Conservation (phyloP, 1,139 yeast species). For the Geotrichum macrosporum region DNA sequence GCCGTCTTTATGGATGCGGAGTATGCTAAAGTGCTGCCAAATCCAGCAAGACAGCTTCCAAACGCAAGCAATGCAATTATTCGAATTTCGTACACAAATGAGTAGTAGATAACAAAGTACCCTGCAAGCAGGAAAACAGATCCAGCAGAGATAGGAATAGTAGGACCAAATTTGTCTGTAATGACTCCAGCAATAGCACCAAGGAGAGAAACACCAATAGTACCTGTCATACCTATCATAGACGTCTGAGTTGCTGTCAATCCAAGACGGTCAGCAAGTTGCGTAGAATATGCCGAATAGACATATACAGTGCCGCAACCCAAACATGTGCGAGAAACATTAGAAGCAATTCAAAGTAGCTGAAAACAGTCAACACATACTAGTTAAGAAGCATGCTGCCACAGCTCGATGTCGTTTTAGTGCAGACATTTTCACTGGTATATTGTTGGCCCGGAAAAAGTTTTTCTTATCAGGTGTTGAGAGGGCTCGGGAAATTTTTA, state of each 20-base stretch:
- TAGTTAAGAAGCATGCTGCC: slow-evolving; percentile 14
- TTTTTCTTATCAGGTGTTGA: too few relatives aligned
- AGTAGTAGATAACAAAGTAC: slow-evolving; percentile 28
- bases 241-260: slow-evolving; percentile 54
- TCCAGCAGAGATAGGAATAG: slow-evolving; percentile 42
- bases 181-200: slow-evolving; percentile 55
- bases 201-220: slow-evolving; percentile 52
- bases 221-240: slow-evolving; percentile 52
- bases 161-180: slow-evolving; percentile 51
- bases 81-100: slow-evolving; percentile 27
- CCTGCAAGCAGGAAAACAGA: slow-evolving; percentile 30
- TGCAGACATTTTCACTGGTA: too few relatives aligned
- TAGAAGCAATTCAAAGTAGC: neutral
- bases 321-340: slow-evolving; percentile 29
- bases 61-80: slow-evolving; percentile 29
- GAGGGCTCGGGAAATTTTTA: too few relatives aligned
- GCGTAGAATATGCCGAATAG: slow-evolving; percentile 59
- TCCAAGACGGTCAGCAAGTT: slow-evolving; percentile 49
- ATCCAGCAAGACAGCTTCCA: slow-evolving; percentile 34
- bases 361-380: slow-evolving; percentile 4
- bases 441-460: too few relatives aligned
- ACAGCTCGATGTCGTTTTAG: slow-evolving; percentile 15
- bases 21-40: slow-evolving; percentile 36
- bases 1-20: slow-evolving; percentile 37
- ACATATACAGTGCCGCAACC: slow-evolving; percentile 57